phyloP scores from a whole-genome alignment of 768 basidiomycete species.

The Pleurotus citrinopileatus region DNA sequence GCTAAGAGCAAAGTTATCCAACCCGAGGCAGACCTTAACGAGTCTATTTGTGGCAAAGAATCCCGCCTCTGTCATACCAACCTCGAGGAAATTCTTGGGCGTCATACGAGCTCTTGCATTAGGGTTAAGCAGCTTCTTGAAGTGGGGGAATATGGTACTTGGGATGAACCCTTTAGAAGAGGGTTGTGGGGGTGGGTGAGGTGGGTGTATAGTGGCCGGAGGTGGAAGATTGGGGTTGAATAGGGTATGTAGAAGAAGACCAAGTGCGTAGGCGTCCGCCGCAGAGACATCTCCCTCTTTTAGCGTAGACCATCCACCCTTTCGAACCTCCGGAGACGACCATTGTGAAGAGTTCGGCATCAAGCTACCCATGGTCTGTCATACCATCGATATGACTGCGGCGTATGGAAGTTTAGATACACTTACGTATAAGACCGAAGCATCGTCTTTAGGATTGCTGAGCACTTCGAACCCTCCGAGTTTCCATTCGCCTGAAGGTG shows the following conservation, averaged over 20 bases:
- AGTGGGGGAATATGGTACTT: conserved; percentile 65
- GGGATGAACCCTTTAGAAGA: conserved; percentile 80
- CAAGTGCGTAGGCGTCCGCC: conserved; percentile 86
- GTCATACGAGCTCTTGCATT: conserved; percentile 78
- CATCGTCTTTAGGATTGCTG: conserved; percentile 78
- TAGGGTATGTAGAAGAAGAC: conserved; percentile 77
- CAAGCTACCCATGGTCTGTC: conserved; percentile 64
- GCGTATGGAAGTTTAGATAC: conserved; percentile 11
- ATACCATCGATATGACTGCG: conserved; percentile 13
- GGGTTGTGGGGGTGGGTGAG: conserved; percentile 75
- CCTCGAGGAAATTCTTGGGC: conserved; percentile 72
- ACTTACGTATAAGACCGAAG: conserved; percentile 78
- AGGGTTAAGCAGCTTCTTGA: conserved; percentile 89
- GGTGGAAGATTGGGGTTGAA: conserved; percentile 85
- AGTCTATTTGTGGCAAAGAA: conserved; percentile 85
- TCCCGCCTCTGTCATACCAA: conserved; percentile 77
- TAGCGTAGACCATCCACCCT: conserved; percentile 75
- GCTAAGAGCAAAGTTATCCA: conserved; percentile 82
- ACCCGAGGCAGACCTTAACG: conserved; percentile 77
- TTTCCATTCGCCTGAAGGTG: conserved; percentile 95
- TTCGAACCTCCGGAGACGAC: conserved; percentile 86
- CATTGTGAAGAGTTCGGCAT: conserved; percentile 59
- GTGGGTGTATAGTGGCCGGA: conserved; percentile 65
- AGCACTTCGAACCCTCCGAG: conserved; percentile 92
- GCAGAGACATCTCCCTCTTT: conserved; percentile 76